phyloP scores from a whole-genome alignment of 2,329 filamentous ascomycete genomes.

The Stagonosporopsis chrysanthemi region DNA sequence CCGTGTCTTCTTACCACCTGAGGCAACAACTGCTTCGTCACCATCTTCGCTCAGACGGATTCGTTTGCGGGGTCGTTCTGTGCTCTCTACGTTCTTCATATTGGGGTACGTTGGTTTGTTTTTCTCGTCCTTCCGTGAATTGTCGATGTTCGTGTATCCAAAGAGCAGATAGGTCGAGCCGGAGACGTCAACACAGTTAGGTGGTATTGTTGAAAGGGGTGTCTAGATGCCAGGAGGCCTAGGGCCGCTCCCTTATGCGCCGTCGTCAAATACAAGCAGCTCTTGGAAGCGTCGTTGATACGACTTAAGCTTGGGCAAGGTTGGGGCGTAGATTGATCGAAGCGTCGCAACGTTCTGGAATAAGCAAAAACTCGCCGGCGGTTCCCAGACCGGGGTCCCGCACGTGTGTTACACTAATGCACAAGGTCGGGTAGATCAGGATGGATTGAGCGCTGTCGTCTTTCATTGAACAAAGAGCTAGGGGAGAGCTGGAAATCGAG shows the following conservation, averaged over 20 bases:
- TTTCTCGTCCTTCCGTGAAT: too few species aligned
- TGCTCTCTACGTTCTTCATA: constrained; percentile 33
- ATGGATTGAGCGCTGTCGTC: neutral
- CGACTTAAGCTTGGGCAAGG: neutral
- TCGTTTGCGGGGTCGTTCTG: constrained; percentile 37
- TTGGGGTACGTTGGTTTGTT: neutral
- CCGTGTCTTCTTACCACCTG: constrained; percentile 63
- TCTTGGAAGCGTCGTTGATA: neutral
- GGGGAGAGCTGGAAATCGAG: neutral
- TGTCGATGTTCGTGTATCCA: neutral
- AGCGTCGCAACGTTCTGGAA: constrained; percentile 16
- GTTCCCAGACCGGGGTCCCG: neutral
- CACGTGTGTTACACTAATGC: constrained; percentile 4
- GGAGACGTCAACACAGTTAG: neutral
- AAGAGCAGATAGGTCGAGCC: neutral
- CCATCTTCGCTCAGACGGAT: constrained; percentile 37
- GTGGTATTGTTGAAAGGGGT: neutral
- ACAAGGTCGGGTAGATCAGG: constrained; percentile 3
- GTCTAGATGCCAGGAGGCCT: neutral
- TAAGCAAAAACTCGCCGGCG: constrained; percentile 14
- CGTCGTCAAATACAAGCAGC: neutral
- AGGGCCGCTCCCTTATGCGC: neutral
- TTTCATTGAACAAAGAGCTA: neutral
- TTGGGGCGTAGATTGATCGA: neutral
- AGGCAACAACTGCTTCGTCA: constrained; percentile 34